Base-by-base conservation (phyloP, 306 rosid genomes). In the Quercus cerris region DNA sequence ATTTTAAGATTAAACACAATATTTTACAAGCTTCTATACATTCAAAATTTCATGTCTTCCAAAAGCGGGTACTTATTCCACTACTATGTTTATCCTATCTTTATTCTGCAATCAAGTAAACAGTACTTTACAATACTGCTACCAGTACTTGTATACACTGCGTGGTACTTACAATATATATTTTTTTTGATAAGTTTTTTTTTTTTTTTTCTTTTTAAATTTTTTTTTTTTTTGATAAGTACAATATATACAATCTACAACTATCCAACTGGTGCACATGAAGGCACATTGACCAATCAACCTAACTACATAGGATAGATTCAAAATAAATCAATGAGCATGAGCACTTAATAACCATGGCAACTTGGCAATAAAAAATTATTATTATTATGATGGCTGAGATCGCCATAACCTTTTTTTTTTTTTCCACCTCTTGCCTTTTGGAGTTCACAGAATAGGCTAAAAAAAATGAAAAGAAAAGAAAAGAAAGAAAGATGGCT, bases 241-340 rank as follows among this genome's bases (percentile, higher is more conserved):
- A 71, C 56, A 62, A 77, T 71, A 54, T 22, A 10, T 71, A 56
- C n/a, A 59, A 55, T 46, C 73, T 52, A 70, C 46, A 70, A 58
- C 27, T 54, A 79, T 73, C 23, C 61, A 58, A 51, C 20, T 18
- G 3, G 59, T 27, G 46, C 41, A 7, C 54, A 73, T 22, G 67
- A 44, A 63, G 71, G 64, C 46, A 75, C 28, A 18, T 71, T 63
- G 70, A 71, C 56, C 44, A 76, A 76, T 25, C 14, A 71, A 27
- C 23, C 27, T 11, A 77, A 79, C 49, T 27, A 23, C 0, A 22
- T 59, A 6, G 23, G 66, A 59, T 59, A 20, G 25, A 59, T 59
- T 59, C 66, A 59, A 59, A 27, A 63, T 28, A 28, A 63, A 59
- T 25, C 54, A n/a, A 68, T 17, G 8, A 35, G 17, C 52, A 19